Evolutionary conservation across 2,329 filamentous ascomycete species (phyloP).

Genomic region (Sclerotinia glacialis): DNA sequence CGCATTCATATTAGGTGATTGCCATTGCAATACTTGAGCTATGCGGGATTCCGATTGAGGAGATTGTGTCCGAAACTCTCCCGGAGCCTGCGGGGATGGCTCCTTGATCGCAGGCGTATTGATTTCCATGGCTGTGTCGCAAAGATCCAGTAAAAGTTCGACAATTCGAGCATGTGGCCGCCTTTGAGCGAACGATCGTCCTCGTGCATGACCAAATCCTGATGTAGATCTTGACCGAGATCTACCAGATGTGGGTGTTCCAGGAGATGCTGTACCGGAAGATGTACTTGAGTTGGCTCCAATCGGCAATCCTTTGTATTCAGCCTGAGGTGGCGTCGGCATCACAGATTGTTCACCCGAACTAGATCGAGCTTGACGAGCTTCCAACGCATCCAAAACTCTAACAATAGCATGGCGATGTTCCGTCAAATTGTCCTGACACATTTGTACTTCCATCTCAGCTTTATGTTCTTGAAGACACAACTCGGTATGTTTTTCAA

Average conservation of each 20-base stretch:
- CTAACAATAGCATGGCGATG: constrained; percentile 94
- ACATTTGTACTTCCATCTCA: constrained; percentile 96
- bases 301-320: constrained; percentile 87
- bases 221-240: constrained; percentile 64
- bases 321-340: constrained; percentile 56
- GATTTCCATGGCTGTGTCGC: constrained; percentile 92
- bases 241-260: constrained; percentile 63
- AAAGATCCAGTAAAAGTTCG: constrained; percentile 89
- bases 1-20: constrained; percentile 86
- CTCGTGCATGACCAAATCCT: constrained; percentile 75
- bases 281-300: constrained; percentile 64
- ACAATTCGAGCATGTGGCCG: constrained; percentile 90
- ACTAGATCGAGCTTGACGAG: constrained; percentile 64
- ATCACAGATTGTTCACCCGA: constrained; percentile 50
- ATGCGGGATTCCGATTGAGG: constrained; percentile 95
- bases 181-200: constrained; percentile 85
- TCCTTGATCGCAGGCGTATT: constrained; percentile 94
- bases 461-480: constrained; percentile 94
- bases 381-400: constrained; percentile 88
- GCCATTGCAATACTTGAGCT: constrained; percentile 93
- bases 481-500: constrained; percentile 96
- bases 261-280: constrained; percentile 68
- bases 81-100: constrained; percentile 60
- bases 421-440: constrained; percentile 87
- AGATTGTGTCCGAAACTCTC: constrained; percentile 87